A percentile compares a stretch with the other conserved stretches of the same genome.
Conservation (phyloP, 192 early-diverging fungal species). For the Chytriomyces hyalinus region DNA sequence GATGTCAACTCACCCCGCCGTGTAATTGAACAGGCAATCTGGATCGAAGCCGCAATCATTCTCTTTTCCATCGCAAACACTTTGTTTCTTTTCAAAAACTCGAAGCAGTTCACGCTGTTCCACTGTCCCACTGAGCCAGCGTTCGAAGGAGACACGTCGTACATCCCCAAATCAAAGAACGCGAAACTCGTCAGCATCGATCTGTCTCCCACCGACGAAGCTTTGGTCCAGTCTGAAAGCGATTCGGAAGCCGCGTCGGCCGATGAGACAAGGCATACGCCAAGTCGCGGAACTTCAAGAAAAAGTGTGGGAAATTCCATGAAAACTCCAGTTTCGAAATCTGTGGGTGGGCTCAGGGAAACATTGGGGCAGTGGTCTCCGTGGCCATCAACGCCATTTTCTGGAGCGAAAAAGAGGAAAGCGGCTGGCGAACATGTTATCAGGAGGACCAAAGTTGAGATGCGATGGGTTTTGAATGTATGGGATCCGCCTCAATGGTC, state of each 20-base stretch:
- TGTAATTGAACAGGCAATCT: background rate
- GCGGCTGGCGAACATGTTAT: background rate
- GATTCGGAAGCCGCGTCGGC: background rate
- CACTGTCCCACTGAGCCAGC: conserved; percentile 20
- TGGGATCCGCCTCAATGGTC: conserved; percentile 32
- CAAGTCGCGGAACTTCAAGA: background rate
- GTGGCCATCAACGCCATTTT: conserved; percentile 1
- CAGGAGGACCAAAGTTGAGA: conserved; percentile 16
- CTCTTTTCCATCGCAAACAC: conserved; percentile 19
- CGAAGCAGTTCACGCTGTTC: conserved; percentile 4
- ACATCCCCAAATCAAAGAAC: conserved; percentile 10
- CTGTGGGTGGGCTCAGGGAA: background rate
- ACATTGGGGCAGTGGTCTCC: conserved; percentile 16
- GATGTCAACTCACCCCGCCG: background rate
- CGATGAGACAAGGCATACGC: conserved; percentile 1
- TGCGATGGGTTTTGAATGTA: conserved; percentile 23
- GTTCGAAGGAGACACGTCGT: background rate
- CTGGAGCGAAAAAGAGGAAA: conserved; percentile 2
- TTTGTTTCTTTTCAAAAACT: background rate
- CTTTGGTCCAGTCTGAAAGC: conserved; percentile 3
- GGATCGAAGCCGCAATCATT: background rate
- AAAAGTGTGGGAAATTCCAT: background rate
- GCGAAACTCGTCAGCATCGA: conserved; percentile 12
- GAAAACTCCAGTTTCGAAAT: conserved; percentile 3
- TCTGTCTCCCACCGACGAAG: conserved; percentile 14